phyloP scores from a whole-genome alignment of 148 eudicot species.

The Nyssa sinensis region DNA sequence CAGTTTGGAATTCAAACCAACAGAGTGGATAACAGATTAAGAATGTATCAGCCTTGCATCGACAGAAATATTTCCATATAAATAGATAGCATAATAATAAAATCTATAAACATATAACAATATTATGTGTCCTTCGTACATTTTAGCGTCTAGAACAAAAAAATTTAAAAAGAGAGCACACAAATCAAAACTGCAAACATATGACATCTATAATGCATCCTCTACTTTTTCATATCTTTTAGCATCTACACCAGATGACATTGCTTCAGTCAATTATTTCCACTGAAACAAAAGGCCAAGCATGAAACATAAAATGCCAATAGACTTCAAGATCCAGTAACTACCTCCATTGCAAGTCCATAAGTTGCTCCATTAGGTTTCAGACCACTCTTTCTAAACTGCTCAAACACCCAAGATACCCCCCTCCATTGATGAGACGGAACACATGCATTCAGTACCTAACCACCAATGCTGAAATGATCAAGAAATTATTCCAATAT shows the following conservation, averaged over 20 bases:
- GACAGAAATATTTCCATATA: neutral
- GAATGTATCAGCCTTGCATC: neutral
- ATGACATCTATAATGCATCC: neutral
- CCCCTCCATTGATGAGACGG: constrained; percentile 84
- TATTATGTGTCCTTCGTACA: neutral
- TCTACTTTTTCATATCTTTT: neutral
- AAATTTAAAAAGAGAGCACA: neutral
- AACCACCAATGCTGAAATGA: constrained; percentile 5
- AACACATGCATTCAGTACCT: constrained; percentile 94
- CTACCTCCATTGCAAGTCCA: constrained; percentile 99
- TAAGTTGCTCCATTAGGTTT: constrained; percentile 81
- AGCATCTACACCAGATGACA: neutral
- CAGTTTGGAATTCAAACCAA: neutral
- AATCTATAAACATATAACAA: neutral
- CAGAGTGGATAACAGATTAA: neutral
- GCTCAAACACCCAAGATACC: constrained; percentile 91
- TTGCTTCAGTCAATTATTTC: neutral
- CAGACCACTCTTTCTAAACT: constrained; percentile 68
- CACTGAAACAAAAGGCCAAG: neutral
- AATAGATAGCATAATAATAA: neutral
- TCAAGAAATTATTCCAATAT: neutral
- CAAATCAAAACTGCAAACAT: neutral
- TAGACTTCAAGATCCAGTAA: constrained; percentile 6
- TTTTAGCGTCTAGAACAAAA: neutral
- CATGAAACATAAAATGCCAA: neutral